phyloP scores from a whole-genome alignment of 176 grass and related monocot genomes.

The Phyllostachys edulis region DNA sequence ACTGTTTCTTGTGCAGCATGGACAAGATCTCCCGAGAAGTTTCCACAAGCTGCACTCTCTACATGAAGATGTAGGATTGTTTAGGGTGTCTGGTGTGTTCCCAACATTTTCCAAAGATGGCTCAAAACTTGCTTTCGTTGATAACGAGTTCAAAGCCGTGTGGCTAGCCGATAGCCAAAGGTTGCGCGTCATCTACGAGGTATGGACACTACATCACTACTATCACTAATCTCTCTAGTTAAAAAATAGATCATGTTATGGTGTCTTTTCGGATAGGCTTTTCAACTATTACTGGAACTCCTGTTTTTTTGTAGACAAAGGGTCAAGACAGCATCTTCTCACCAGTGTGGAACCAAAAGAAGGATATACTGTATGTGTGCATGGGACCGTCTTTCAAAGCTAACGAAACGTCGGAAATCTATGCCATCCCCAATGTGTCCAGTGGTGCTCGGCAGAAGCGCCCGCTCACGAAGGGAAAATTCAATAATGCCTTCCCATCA shows the following conservation, averaged over 20 bases:
- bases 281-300: too few species aligned
- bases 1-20: too few species aligned
- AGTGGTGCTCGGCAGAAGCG: not conserved
- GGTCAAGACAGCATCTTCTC: constrained; percentile 16
- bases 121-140: constrained; percentile 44
- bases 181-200: not conserved
- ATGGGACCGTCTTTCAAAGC: constrained; percentile 16
- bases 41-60: constrained; percentile 21
- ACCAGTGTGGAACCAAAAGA: constrained; percentile 36
- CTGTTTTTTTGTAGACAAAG: not conserved
- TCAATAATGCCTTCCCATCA: constrained; percentile 37
- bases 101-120: constrained; percentile 41
- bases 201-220: too few species aligned
- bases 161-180: constrained; percentile 35
- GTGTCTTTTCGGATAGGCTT: too few species aligned
- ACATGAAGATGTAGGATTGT: not conserved
- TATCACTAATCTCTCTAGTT: too few species aligned
- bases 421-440: not conserved
- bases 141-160: constrained; percentile 46
- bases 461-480: constrained; percentile 23
- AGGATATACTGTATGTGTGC: not conserved
- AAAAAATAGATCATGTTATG: too few species aligned
- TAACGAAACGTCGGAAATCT: not conserved
- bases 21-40: too few species aligned
- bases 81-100: constrained; percentile 39